phyloP scores from a whole-genome alignment of 2,329 filamentous ascomycete genomes.

The Alternaria metachromatica region DNA sequence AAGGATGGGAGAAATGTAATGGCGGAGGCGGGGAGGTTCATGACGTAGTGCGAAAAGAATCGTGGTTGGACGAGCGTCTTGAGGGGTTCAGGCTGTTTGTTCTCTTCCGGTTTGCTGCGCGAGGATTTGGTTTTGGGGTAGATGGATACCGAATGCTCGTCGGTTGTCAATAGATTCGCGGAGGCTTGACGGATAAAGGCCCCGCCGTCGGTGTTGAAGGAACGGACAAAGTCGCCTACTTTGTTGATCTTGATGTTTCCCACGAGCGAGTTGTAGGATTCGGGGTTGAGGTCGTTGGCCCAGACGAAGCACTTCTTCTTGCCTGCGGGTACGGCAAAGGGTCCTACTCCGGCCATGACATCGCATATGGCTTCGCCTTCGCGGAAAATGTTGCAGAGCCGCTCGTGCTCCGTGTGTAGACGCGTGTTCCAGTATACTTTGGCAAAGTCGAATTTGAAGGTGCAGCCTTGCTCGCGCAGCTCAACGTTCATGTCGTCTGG shows the following conservation, averaged over 20 bases:
- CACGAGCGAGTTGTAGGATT: constrained; percentile 76
- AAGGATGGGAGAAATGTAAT: constrained; percentile 82
- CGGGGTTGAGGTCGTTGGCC: constrained; percentile 96
- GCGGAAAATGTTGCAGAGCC: constrained; percentile 76
- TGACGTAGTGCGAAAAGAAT: constrained; percentile 90
- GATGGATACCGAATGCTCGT: constrained; percentile 61
- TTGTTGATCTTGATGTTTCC: constrained; percentile 80
- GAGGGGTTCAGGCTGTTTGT: constrained; percentile 38
- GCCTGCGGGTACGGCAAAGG: constrained; percentile 90
- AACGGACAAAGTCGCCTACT: constrained; percentile 72
- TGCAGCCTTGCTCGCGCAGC: constrained; percentile 80
- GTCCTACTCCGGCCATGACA: constrained; percentile 96
- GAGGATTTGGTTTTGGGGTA: constrained; percentile 44
- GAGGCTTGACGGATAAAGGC: constrained; percentile 78
- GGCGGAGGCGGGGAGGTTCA: constrained; percentile 94
- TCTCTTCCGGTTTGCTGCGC: constrained; percentile 26
- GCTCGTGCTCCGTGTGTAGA: constrained; percentile 85
- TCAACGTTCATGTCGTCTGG: constrained; percentile 83
- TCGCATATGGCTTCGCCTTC: constrained; percentile 91
- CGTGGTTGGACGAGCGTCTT: constrained; percentile 64
- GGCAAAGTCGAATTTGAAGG: constrained; percentile 91
- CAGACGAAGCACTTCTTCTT: constrained; percentile 91
- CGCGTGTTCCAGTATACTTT: constrained; percentile 99
- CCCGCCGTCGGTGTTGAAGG: constrained; percentile 83
- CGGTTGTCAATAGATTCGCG: constrained; percentile 60